These are phyloP conservation scores for Cetraspora pellucida DNA, from an alignment of 192 early-diverging fungal genomes.

Conservation along the genomic window DNA sequence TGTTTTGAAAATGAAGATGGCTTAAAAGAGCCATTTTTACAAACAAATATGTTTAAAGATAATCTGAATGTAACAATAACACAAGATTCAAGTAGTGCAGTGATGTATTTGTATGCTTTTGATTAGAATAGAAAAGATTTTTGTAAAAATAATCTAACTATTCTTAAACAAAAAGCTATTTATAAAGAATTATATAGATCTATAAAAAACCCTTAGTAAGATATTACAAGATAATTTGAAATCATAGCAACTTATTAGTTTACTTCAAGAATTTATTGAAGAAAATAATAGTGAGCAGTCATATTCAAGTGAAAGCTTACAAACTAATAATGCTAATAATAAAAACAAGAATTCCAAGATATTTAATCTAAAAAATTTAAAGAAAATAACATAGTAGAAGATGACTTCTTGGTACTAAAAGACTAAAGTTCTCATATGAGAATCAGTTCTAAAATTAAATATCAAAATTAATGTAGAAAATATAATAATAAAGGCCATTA, in stretches of 20 bases:
- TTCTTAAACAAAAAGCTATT: background rate
- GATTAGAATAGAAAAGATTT: background rate
- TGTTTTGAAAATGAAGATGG: background rate
- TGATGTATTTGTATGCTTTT: background rate
- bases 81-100: background rate
- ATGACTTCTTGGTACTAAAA: no score
- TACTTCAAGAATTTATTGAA: constrained; percentile 14
- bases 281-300: background rate
- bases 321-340: no score
- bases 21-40: background rate
- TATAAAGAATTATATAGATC: background rate
- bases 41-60: background rate
- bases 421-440: no score
- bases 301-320: no score
- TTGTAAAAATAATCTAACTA: background rate
- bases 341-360: no score
- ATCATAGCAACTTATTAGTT: background rate
- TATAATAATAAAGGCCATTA: no score
- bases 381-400: no score
- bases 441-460: no score
- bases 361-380: no score
- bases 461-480: no score
- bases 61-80: background rate
- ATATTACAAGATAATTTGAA: background rate
- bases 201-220: background rate